Conservation (phyloP, 2,329 filamentous ascomycete species). For the Cylindrodendrum hubeiense region DNA sequence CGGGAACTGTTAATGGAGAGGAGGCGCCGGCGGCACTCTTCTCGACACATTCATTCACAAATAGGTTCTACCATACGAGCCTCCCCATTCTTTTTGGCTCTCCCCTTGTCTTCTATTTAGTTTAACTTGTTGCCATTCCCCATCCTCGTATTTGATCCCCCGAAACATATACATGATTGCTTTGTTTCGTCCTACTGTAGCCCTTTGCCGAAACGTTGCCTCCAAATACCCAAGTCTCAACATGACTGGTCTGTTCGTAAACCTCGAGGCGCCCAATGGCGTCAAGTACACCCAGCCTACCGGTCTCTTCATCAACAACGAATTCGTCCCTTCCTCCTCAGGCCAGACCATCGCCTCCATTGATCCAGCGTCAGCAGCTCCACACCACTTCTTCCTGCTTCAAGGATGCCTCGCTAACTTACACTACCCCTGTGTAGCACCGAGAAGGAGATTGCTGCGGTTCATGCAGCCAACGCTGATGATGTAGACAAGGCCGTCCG, state of each 20-base stretch:
- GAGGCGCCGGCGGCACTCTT: not conserved
- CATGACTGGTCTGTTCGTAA: conserved; percentile 52
- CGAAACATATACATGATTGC: conserved; percentile 7
- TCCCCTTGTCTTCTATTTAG: conserved; percentile 15
- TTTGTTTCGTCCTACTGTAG: conserved; percentile 25
- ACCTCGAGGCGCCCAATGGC: conserved; percentile 84
- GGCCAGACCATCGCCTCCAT: conserved; percentile 44
- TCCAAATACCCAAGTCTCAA: conserved; percentile 26
- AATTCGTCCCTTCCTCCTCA: conserved; percentile 69
- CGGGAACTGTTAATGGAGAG: not conserved
- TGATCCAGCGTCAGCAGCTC: conserved; percentile 44
- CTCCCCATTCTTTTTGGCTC: not conserved
- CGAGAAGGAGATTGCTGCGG: conserved; percentile 45
- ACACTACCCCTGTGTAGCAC: conserved; percentile 34
- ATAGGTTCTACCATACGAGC: too few relatives aligned
- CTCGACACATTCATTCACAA: not conserved
- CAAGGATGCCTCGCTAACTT: not conserved
- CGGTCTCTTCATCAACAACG: conserved; percentile 88
- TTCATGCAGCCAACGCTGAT: conserved; percentile 44
- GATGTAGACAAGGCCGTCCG: conserved; percentile 48
- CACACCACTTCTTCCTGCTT: too few relatives aligned
- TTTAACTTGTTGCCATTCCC: not conserved
- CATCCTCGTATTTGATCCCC: not conserved
- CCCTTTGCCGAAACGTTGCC: conserved; percentile 24
- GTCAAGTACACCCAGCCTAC: conserved; percentile 78